phyloP scores from a whole-genome alignment of 371 early-diverging fungal genomes.

The Mortierella sp. region DNA sequence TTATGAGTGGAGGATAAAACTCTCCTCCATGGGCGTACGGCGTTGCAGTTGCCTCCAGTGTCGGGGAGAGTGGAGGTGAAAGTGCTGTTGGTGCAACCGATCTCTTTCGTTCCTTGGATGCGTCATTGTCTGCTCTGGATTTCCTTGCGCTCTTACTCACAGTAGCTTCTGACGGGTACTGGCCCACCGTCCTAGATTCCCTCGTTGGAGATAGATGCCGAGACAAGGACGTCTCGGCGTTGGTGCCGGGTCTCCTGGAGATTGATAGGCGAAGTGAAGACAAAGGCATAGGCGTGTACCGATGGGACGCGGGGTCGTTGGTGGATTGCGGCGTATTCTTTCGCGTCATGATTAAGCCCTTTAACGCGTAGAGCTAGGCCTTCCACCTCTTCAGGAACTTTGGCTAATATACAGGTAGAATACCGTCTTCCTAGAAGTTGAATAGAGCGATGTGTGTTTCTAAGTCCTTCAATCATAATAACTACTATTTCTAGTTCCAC shows the following conservation, averaged over 20 bases:
- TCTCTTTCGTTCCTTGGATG: not conserved
- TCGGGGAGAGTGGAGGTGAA: slow-evolving; percentile 43
- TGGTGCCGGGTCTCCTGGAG: slow-evolving; percentile 2
- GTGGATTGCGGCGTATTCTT: slow-evolving; percentile 16
- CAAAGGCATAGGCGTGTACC: slow-evolving; percentile 25
- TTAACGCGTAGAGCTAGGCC: not conserved
- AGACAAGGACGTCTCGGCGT: not conserved
- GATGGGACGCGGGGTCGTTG: slow-evolving; percentile 4
- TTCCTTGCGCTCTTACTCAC: slow-evolving; percentile 5
- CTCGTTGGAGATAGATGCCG: slow-evolving; percentile 20
- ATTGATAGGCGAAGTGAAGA: slow-evolving; percentile 15
- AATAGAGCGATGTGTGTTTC: not conserved
- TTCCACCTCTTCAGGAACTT: not conserved
- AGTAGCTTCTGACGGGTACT: slow-evolving; percentile 21
- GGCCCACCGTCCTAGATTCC: slow-evolving; percentile 21
- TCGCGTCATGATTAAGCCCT: slow-evolving; percentile 12
- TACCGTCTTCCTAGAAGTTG: not conserved
- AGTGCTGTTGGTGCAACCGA: slow-evolving; percentile 8
- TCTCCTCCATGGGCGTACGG: slow-evolving; percentile 38
- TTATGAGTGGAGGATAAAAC: slow-evolving; percentile 36
- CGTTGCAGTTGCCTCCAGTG: slow-evolving; percentile 39
- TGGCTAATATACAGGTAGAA: not conserved
- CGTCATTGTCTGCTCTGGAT: slow-evolving; percentile 8
- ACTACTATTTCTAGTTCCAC: no score
- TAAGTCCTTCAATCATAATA: no score